Base-by-base conservation (phyloP, 192 early-diverging fungal genomes). In the Fimicolochytrium jonesii region DNA sequence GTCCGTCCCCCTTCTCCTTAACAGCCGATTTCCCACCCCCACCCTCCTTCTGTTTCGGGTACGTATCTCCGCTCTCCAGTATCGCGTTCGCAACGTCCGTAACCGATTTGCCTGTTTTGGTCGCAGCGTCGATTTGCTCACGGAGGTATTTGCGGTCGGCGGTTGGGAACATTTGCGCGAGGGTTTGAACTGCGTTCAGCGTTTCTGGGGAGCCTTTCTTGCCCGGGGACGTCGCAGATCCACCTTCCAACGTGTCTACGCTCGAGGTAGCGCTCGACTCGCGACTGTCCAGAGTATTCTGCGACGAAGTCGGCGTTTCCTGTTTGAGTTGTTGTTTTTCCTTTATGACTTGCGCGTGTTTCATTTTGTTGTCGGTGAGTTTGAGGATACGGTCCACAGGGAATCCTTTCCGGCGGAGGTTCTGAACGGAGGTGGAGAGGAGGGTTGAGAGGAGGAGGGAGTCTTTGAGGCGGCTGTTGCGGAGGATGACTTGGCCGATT, bases 401-500 rank as follows among this genome's bases (percentile, higher is more conserved):
- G 66, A 86, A 87, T 17, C 85, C 84, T 77, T 90, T 93, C 15
- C 87, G 75, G 28, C 78, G 76, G 44, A 92, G 56, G 43, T 85
- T 82, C 9, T 79, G 56, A 15, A 92, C 66, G n/a, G 80, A 83
- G 0, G 88, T 87, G 0, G 82, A 82, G 28, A 93, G 75, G 34
- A 92, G 74, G 4, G 88, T 87, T 6, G 86, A 86, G 36, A 90
- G 76, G 49, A 92, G 75, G 54, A 93, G 80, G 1, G 86, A 77
- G 65, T 92, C 90, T 52, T 89, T 92, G 48, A 93, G 73, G 13
- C 87, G 77, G 23, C 79, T 78, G 37, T 82, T 77, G 11, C 73
- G 72, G 52, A 92, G 82, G 0, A 93, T 58, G 11, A 93, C 46
- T 46, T 78, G 76, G 3, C 87, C 87, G 22, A 93, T 65, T 0